phyloP scores from a whole-genome alignment of 2,329 filamentous ascomycete species.

The Fonsecaea multimorphosa region DNA sequence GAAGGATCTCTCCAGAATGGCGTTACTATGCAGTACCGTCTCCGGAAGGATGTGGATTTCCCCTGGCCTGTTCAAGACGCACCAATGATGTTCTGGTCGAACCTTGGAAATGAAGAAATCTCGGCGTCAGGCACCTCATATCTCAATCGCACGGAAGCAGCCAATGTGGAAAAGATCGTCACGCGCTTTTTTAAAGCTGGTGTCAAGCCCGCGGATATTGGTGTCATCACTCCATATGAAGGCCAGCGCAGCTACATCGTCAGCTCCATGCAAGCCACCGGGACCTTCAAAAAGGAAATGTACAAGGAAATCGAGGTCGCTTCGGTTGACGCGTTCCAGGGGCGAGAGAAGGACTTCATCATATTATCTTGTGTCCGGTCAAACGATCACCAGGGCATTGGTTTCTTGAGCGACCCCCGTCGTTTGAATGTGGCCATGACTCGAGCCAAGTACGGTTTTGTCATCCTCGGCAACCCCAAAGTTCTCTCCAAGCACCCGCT shows the following conservation, averaged over 20 bases:
- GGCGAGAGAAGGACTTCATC: slow-evolving; percentile 98
- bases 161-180: slow-evolving; percentile 98
- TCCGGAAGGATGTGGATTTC: slow-evolving; percentile 94
- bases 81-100: slow-evolving; percentile 99
- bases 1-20: slow-evolving; percentile 97
- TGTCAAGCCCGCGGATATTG: slow-evolving; percentile 90
- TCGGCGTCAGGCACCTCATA: slow-evolving; percentile 97
- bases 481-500: slow-evolving; percentile 96
- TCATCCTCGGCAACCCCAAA: slow-evolving; percentile 97
- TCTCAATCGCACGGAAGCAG: slow-evolving; percentile 94
- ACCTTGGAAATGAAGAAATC: slow-evolving; percentile 96
- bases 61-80: slow-evolving; percentile 93
- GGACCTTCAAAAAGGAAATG: slow-evolving; percentile 95
- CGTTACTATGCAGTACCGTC: slow-evolving; percentile 84
- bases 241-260: slow-evolving; percentile 98
- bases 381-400: slow-evolving; percentile 98
- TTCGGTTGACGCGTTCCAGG: slow-evolving; percentile 97
- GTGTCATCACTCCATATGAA: slow-evolving; percentile 98
- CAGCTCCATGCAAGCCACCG: slow-evolving; percentile 98
- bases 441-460: slow-evolving; percentile 93
- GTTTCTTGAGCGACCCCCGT: slow-evolving; percentile 96
- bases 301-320: slow-evolving; percentile 99
- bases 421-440: slow-evolving; percentile 97
- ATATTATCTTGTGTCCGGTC: slow-evolving; percentile 96
- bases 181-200: slow-evolving; percentile 99